Evolutionary conservation across 2,329 filamentous ascomycete species (phyloP), one percentile per base, ranked within the genome.

Genomic region (Aureobasidium sp.): DNA sequence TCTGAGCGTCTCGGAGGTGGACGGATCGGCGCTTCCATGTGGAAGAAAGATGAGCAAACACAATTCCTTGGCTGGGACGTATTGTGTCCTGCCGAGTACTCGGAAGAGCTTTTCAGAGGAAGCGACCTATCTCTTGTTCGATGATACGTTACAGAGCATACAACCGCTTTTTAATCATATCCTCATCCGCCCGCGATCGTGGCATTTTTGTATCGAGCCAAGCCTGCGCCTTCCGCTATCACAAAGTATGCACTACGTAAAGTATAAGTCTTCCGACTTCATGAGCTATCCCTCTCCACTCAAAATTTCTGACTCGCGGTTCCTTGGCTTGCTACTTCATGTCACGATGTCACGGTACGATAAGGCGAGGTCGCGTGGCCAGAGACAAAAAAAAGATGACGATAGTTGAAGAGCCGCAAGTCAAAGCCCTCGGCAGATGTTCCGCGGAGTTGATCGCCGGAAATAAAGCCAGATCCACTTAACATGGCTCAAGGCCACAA

Each of bases 51-150:
- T 39, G 59, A 47, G 53, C 14, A 39, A 30, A 37, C 45, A 11
- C 44, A 45, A 36, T 57, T 47, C 30, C 4, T 61, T 25, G 42
- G 25, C 14, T 65, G 61, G 61, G n/a, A 44, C 32, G 9, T 49
- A 30, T 36, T 64, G 8, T 63, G 61, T 51, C 61, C 64, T 11
- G 34, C 30, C 9, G 55, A 63, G n/a, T 63, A 60, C 39, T 58
- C 62, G 25, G 30, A 54, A 10, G 63, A 64, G 45, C 47, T 64
- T 5, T 63, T 51, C 45, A 57, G 48, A 37, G 48, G 48, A 32
- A 34, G 32, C 34, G 21, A 51, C 11, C 7, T 25, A 10, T 4
- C 48, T 27, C 5, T 51, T 9, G n/a, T 7, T 5, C 9, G 32
- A 16, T 13, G 13, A 51, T 6, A 50, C 13, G 21, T 44, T 16